phyloP scores from a whole-genome alignment of 163 green algal genomes.

The Prototheca wickerhamii region DNA sequence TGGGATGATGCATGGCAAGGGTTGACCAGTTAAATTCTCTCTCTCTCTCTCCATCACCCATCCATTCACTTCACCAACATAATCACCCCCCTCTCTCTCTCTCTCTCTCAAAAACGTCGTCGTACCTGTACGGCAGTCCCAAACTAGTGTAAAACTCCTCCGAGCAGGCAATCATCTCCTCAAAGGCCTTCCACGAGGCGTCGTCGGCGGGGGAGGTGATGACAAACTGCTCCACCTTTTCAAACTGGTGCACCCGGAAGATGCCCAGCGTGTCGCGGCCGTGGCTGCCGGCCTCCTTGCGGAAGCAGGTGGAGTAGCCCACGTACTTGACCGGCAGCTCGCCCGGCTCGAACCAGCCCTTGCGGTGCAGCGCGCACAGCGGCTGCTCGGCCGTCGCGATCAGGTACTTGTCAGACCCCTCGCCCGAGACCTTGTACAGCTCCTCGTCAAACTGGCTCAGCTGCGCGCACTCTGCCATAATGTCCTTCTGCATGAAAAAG shows the following conservation, averaged over 20 bases:
- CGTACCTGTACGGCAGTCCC: conserved; percentile 71
- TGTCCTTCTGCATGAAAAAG: conserved; percentile 89
- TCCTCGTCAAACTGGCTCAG: conserved; percentile 98
- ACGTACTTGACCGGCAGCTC: conserved; percentile 66
- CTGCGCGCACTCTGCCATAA: conserved; percentile 98
- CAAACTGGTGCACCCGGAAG: conserved; percentile 99
- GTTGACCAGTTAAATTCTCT: too few species aligned
- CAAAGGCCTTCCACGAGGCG: conserved; percentile 81
- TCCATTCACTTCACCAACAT: background rate
- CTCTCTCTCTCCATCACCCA: background rate
- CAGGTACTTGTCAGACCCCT: conserved; percentile 98
- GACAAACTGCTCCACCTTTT: conserved; percentile 99
- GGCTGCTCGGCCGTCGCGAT: conserved; percentile 98
- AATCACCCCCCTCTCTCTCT: background rate
- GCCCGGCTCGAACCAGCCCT: conserved; percentile 73
- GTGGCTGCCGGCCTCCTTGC: conserved; percentile 95
- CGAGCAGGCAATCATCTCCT: conserved; percentile 93
- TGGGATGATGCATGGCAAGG: too few species aligned
- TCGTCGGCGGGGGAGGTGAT: conserved; percentile 75
- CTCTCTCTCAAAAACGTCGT: background rate
- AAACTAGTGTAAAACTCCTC: conserved; percentile 86
- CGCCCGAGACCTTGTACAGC: conserved; percentile 93
- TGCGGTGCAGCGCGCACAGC: conserved; percentile 89
- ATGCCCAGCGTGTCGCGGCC: conserved; percentile 96
- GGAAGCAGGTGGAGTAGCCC: conserved; percentile 98